Evolutionary conservation across 352 stramenopile species (phyloP).

Genomic region (Globisporangium okanoganense): DNA sequence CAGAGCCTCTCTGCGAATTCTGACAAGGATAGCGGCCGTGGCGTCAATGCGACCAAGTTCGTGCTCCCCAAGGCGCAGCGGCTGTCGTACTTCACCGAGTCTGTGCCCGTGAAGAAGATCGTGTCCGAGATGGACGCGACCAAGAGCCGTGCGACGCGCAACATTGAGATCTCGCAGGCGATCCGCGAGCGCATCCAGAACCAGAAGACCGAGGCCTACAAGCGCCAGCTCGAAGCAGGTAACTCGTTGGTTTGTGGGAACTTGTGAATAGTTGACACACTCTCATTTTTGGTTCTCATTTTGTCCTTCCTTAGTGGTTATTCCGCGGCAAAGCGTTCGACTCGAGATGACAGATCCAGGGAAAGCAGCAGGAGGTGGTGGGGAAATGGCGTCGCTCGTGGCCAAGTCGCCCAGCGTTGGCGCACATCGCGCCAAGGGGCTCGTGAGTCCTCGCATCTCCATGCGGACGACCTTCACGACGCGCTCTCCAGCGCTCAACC

Average conservation of each 20-base stretch:
- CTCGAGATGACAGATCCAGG: conserved; percentile 10
- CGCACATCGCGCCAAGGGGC: conserved; percentile 2
- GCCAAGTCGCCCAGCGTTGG: conserved; percentile 4
- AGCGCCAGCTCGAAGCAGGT: conserved; percentile 38
- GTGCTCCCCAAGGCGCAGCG: conserved; percentile 40
- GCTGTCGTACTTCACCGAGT: conserved; percentile 58
- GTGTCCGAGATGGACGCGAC: conserved; percentile 63
- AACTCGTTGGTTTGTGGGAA: not conserved
- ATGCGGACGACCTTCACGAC: conserved; percentile 60
- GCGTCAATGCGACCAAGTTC: conserved; percentile 23
- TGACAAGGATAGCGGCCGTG: conserved; percentile 16
- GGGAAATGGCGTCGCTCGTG: not conserved
- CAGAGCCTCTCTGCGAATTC: conserved; percentile 30
- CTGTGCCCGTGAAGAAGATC: conserved; percentile 56
- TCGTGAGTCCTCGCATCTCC: conserved; percentile 42
- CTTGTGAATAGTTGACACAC: not conserved
- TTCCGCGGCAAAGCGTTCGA: conserved; percentile 11
- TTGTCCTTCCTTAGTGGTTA: conserved; percentile 4
- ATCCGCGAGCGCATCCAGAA: conserved; percentile 51
- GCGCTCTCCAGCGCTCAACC: conserved; percentile 60
- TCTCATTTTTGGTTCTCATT: not conserved
- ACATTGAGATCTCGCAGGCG: conserved; percentile 65
- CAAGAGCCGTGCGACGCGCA: conserved; percentile 48
- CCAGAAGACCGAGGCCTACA: conserved; percentile 37
- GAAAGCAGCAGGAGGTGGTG: not conserved